These are phyloP conservation scores for Rosa persica DNA, from an alignment of 306 rosid genomes.

Conservation along the genomic window DNA sequence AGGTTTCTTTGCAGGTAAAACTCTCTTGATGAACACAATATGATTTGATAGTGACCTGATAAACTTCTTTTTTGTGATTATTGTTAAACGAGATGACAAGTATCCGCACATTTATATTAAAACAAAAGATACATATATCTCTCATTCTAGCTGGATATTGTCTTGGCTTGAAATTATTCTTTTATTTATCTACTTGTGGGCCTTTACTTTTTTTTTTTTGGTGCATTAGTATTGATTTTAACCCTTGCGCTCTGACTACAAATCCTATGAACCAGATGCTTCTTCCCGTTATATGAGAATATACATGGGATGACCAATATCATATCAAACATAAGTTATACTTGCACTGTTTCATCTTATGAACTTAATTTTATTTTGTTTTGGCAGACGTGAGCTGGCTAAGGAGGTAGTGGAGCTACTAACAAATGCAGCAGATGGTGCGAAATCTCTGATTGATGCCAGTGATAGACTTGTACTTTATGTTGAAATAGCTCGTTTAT, in stretches of 20 bases:
- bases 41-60: slow-evolving; percentile 4
- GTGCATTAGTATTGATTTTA: not conserved
- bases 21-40: slow-evolving; percentile 11
- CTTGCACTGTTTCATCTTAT: slow-evolving; percentile 1
- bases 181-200: not conserved
- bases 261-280: not conserved
- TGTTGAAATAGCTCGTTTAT: slow-evolving; percentile 96
- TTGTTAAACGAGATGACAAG: not conserved
- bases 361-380: not conserved
- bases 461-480: slow-evolving; percentile 81
- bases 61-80: not conserved
- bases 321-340: not conserved
- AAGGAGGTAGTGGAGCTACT: slow-evolving; percentile 88
- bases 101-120: not conserved
- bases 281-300: not conserved
- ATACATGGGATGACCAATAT: not conserved
- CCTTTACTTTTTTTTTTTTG: not conserved
- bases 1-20: slow-evolving; percentile 89
- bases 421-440: slow-evolving; percentile 95
- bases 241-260: not conserved
- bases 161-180: not conserved
- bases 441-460: slow-evolving; percentile 93
- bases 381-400: slow-evolving; percentile 82
- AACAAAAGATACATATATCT: not conserved
- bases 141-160: not conserved